Evolutionary conservation across 2,329 filamentous ascomycete species (phyloP).

Genomic region (Cladosporium sp.): DNA sequence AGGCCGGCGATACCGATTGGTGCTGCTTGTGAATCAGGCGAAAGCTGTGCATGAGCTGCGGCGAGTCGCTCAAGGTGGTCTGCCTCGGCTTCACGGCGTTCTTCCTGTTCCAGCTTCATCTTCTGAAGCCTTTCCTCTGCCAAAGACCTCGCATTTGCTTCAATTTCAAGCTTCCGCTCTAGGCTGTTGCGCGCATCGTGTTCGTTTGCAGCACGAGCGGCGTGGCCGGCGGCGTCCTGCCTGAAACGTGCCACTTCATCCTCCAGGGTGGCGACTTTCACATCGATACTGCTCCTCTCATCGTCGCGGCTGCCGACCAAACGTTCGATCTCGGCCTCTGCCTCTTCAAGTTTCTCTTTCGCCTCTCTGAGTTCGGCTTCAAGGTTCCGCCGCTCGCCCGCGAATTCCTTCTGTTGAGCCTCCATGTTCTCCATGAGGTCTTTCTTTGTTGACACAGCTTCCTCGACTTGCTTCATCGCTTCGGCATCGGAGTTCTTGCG

Average conservation of each 20-base stretch:
- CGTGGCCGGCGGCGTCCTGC: constrained; percentile 50
- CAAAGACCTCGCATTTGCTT: constrained; percentile 24
- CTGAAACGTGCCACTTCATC: constrained; percentile 64
- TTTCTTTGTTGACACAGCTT: constrained; percentile 86
- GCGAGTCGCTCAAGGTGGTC: constrained; percentile 30
- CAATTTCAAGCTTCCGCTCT: constrained; percentile 44
- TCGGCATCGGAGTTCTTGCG: constrained; percentile 53
- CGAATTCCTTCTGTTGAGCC: constrained; percentile 81
- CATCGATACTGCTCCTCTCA: constrained; percentile 67
- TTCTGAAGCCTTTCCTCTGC: constrained; percentile 39
- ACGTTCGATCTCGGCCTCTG: constrained; percentile 87
- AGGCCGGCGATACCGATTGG: constrained; percentile 38
- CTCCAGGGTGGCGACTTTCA: constrained; percentile 64
- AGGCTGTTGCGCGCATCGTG: constrained; percentile 60
- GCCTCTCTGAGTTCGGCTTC: constrained; percentile 75
- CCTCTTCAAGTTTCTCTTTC: constrained; percentile 75
- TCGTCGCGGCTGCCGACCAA: constrained; percentile 79
- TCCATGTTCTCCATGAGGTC: constrained; percentile 95
- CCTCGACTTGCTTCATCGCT: constrained; percentile 68
- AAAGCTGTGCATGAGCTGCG: constrained; percentile 37
- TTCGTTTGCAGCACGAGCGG: constrained; percentile 59
- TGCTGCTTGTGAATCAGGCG: constrained; percentile 26
- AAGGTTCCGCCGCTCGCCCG: constrained; percentile 75
- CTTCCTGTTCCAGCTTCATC: constrained; percentile 55
- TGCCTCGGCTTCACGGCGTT: constrained; percentile 44